Evolutionary conservation across 176 grass and related monocot species (phyloP).

Genomic region (Cenchrus purpureus): DNA sequence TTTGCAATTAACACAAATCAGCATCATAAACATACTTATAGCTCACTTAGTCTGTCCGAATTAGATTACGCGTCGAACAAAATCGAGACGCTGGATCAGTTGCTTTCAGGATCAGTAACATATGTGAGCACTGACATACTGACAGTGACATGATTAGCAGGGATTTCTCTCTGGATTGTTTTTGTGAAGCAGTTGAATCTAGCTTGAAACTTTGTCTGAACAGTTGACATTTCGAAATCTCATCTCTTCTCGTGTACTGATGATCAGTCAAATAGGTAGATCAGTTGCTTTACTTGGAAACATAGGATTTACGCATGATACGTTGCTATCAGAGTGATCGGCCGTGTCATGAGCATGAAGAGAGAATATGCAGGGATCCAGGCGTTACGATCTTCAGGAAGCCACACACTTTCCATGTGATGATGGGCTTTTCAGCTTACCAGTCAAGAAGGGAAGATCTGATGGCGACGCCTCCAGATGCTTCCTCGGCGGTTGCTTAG

Average conservation of each 20-base stretch:
- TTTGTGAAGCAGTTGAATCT: too few species aligned
- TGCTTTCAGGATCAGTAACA: neutral
- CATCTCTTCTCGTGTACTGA: neutral
- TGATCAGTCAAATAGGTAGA: neutral
- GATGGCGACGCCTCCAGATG: slow-evolving; percentile 7
- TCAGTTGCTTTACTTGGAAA: neutral
- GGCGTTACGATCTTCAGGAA: slow-evolving; percentile 19
- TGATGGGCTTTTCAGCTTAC: neutral
- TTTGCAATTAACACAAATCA: neutral
- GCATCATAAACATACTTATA: too few species aligned
- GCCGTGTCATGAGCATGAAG: too few species aligned
- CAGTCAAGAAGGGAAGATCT: neutral
- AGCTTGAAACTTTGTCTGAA: neutral
- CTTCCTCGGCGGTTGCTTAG: slow-evolving; percentile 31
- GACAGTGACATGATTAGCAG: neutral
- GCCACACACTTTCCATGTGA: slow-evolving; percentile 41
- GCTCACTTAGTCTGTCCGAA: neutral
- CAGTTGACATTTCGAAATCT: neutral
- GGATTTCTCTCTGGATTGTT: neutral
- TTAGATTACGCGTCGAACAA: neutral
- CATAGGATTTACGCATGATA: too few species aligned
- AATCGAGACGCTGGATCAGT: neutral
- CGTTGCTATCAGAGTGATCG: neutral
- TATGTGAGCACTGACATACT: neutral
- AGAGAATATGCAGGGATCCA: neutral